Conservation (phyloP, 176 grass and related monocot genomes). For the Oryza coarctata region DNA sequence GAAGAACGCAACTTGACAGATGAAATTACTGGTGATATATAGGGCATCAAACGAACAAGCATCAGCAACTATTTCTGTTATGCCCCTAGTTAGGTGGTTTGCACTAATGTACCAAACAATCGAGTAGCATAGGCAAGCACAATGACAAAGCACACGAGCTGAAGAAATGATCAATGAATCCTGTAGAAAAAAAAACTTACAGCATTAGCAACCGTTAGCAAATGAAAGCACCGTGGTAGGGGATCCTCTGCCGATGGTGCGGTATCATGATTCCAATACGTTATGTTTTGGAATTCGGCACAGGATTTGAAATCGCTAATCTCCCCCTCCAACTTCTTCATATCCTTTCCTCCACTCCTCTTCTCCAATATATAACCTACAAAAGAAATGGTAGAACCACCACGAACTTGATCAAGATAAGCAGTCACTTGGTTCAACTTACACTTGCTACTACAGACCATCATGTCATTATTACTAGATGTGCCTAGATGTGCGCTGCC, state of each 20-base stretch:
- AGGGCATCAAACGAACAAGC: not conserved
- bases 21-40: not conserved
- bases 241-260: constrained; percentile 80
- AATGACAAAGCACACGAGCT: not conserved
- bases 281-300: constrained; percentile 75
- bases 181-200: constrained; percentile 46
- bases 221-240: constrained; percentile 76
- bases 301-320: constrained; percentile 56
- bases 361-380: constrained; percentile 84
- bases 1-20: not conserved
- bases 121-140: not conserved
- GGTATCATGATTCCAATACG: constrained; percentile 92
- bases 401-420: constrained; percentile 7
- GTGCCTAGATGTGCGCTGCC: not conserved
- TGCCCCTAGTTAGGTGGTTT: not conserved
- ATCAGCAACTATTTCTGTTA: not conserved
- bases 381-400: constrained; percentile 19
- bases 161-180: not conserved
- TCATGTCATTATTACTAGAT: constrained; percentile 7
- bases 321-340: constrained; percentile 44
- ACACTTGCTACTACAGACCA: constrained; percentile 7
- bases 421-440: not conserved
- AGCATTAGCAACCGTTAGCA: constrained; percentile 74
- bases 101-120: not conserved
- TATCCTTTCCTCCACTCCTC: constrained; percentile 40